Percentiles rank a stretch among this genome's conserved stretches.
Conservation (phyloP, 2,329 filamentous ascomycete species). For the Scedosporium minutisporum region DNA sequence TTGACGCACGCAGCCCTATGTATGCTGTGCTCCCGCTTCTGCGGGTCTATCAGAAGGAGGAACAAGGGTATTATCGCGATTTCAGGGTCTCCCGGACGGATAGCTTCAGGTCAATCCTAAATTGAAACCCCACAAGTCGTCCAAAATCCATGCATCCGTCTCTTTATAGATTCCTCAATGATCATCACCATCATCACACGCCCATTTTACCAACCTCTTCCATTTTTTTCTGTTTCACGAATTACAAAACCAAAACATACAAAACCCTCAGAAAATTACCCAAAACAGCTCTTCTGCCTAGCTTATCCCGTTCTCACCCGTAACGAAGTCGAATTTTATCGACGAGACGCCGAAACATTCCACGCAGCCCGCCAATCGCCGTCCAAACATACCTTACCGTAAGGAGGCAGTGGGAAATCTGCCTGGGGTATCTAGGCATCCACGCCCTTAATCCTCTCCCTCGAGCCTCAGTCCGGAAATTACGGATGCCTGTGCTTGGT, state of each 20-base stretch:
- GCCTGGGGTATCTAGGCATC: slow-evolving; percentile 1
- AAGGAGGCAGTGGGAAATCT: background rate
- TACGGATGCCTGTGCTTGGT: background rate
- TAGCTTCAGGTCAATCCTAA: background rate
- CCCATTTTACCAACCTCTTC: background rate
- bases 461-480: background rate
- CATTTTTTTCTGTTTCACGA: background rate
- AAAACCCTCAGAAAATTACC: background rate
- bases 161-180: background rate
- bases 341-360: too few relatives aligned
- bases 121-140: background rate
- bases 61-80: background rate
- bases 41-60: too few relatives aligned
- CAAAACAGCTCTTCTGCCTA: background rate
- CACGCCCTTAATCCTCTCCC: background rate
- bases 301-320: background rate
- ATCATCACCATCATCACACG: background rate
- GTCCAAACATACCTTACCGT: too few relatives aligned
- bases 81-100: background rate
- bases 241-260: background rate
- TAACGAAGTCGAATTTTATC: too few relatives aligned
- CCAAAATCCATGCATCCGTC: background rate
- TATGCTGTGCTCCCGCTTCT: too few relatives aligned
- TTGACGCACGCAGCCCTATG: too few relatives aligned
- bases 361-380: too few relatives aligned